Evolutionary conservation across 2,329 filamentous ascomycete genomes (phyloP).

Genomic region (Grosmannia penicillata): DNA sequence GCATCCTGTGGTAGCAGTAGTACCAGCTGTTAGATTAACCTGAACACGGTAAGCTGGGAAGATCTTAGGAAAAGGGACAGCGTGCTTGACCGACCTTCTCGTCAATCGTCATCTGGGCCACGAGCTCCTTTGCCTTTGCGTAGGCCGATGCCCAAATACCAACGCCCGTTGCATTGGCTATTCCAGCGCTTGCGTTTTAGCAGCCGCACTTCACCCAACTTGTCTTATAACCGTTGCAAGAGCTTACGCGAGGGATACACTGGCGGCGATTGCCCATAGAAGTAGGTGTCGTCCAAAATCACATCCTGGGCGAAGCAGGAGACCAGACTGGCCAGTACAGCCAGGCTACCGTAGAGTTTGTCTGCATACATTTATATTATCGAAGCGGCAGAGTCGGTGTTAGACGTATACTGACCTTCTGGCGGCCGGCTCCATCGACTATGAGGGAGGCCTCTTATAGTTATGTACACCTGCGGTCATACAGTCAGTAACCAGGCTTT

Average conservation of each 20-base stretch:
- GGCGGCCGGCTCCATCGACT: no score
- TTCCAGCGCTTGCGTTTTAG: no score
- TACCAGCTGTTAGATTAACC: constrained; percentile 7
- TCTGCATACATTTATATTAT: background rate
- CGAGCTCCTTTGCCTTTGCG: constrained; percentile 51
- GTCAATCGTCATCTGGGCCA: constrained; percentile 55
- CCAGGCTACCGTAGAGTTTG: constrained; percentile 11
- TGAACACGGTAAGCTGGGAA: background rate
- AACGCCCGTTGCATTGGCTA: constrained; percentile 38
- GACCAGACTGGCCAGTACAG: constrained; percentile 17
- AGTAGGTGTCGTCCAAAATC: constrained; percentile 26
- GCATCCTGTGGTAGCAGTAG: constrained; percentile 3
- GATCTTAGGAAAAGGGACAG: constrained; percentile 11
- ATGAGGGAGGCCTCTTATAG: no score
- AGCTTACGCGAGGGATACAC: constrained; percentile 32
- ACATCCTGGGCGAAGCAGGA: background rate
- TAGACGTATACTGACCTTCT: no score
- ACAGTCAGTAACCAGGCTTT: no score
- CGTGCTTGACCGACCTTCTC: constrained; percentile 52
- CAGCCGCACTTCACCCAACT: no score
- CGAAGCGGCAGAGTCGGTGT: constrained; percentile 7
- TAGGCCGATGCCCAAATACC: constrained; percentile 56
- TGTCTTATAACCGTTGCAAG: background rate
- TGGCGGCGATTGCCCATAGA: constrained; percentile 33
- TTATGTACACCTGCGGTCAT: no score